Percentiles rank a stretch among this genome's conserved stretches.
phyloP scores from a whole-genome alignment of 345 rosid species.

The Reutealis trisperma region DNA sequence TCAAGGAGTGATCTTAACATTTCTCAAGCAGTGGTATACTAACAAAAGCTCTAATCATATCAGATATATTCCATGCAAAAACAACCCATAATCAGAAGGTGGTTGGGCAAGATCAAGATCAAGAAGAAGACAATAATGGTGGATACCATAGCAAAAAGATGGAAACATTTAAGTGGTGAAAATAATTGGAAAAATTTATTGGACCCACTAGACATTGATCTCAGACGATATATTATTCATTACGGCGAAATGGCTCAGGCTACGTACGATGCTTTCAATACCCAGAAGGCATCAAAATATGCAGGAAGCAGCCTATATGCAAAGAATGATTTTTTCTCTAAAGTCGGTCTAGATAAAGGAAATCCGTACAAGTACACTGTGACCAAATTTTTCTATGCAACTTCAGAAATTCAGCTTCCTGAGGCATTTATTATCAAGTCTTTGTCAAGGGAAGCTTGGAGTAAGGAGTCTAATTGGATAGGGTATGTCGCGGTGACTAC shows the following conservation, averaged over 20 bases:
- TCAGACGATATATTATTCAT: constrained; percentile 64
- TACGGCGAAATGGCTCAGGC: constrained; percentile 91
- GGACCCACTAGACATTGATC: constrained; percentile 73
- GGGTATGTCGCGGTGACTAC: constrained; percentile 84
- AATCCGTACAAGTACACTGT: constrained; percentile 63
- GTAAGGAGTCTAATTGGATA: constrained; percentile 81
- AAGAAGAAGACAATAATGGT: constrained; percentile 22
- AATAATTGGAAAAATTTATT: constrained; percentile 55
- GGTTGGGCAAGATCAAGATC: constrained; percentile 30
- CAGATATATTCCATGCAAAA: background rate
- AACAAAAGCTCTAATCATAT: background rate
- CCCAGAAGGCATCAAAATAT: constrained; percentile 53
- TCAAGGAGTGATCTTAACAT: background rate
- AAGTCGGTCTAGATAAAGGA: constrained; percentile 54
- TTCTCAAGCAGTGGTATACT: background rate
- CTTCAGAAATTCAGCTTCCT: constrained; percentile 57
- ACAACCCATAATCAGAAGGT: constrained; percentile 5
- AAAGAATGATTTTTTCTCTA: constrained; percentile 54
- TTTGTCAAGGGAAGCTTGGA: constrained; percentile 77
- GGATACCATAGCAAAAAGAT: constrained; percentile 43
- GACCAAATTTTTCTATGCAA: constrained; percentile 72
- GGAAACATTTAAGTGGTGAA: constrained; percentile 71
- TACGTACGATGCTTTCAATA: constrained; percentile 64
- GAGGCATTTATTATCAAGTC: constrained; percentile 66
- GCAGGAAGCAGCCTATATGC: constrained; percentile 67